Conservation (phyloP, 345 rosid species). For the Aquilaria sinensis region DNA sequence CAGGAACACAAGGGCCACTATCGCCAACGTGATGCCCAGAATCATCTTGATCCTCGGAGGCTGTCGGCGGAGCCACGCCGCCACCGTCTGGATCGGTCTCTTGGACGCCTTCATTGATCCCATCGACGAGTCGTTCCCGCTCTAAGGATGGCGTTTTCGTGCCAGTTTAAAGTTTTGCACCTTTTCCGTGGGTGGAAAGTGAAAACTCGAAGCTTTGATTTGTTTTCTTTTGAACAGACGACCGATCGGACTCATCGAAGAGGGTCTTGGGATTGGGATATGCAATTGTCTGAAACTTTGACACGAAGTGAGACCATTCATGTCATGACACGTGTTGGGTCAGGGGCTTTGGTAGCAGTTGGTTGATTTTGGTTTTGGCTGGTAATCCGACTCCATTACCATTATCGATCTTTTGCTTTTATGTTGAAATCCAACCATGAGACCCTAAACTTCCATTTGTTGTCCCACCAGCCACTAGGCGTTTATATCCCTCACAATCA, state of each 20-base stretch:
- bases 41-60: slow-evolving; percentile 83
- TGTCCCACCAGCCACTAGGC: too few species aligned
- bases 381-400: too few species aligned
- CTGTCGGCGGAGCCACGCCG: slow-evolving; percentile 82
- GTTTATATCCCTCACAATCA: too few species aligned
- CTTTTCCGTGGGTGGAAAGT: too few species aligned
- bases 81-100: slow-evolving; percentile 58
- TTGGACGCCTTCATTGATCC: slow-evolving; percentile 44
- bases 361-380: too few species aligned
- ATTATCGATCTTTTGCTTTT: too few species aligned
- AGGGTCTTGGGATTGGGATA: not conserved
- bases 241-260: not conserved
- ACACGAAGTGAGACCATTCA: not conserved
- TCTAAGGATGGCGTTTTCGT: too few species aligned
- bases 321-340: not conserved
- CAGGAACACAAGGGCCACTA: slow-evolving; percentile 61
- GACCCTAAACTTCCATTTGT: too few species aligned
- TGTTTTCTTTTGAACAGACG: not conserved
- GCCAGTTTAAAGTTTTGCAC: too few species aligned
- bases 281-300: not conserved
- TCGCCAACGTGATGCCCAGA: slow-evolving; percentile 54
- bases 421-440: too few species aligned
- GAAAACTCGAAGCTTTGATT: too few species aligned
- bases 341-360: not conserved
- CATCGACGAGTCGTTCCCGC: too few species aligned